Evolutionary conservation across 2,329 filamentous ascomycete species (phyloP).

Genomic region (Clonostachys solani): DNA sequence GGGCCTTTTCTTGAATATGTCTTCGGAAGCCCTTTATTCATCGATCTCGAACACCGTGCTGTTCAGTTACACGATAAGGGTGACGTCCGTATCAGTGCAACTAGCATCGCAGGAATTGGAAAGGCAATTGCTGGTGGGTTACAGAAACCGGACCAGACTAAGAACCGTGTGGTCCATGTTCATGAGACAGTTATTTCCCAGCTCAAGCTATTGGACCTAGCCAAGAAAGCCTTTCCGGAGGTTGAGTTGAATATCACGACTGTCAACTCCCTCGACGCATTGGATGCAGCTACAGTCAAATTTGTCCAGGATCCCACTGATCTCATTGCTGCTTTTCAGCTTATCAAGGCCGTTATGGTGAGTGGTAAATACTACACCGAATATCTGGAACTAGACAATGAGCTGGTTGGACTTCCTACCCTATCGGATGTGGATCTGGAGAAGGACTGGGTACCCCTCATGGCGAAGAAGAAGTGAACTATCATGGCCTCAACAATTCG

Average conservation of each 20-base stretch:
- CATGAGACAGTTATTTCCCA: slow-evolving; percentile 32
- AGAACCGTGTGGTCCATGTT: slow-evolving; percentile 36
- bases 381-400: background rate
- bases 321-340: background rate
- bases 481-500: too few relatives aligned
- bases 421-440: background rate
- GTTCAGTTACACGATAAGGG: slow-evolving; percentile 40
- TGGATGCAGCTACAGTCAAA: background rate
- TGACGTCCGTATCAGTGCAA: slow-evolving; percentile 31
- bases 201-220: slow-evolving; percentile 25
- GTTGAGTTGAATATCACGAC: slow-evolving; percentile 34
- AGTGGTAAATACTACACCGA: background rate
- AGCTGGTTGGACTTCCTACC: background rate
- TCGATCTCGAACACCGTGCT: slow-evolving; percentile 27
- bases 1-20: slow-evolving; percentile 54
- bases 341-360: background rate
- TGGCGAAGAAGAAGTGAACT: too few relatives aligned
- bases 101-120: slow-evolving; percentile 34
- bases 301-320: background rate
- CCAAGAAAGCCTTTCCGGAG: slow-evolving; percentile 36
- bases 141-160: slow-evolving; percentile 36
- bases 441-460: background rate
- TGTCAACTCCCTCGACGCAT: background rate
- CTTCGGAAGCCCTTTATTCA: slow-evolving; percentile 26
- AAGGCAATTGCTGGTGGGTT: slow-evolving; percentile 38